Evolutionary conservation across 495 filamentous ascomycete genomes (phyloP).

Genomic region (Gamarada debralockiae): DNA sequence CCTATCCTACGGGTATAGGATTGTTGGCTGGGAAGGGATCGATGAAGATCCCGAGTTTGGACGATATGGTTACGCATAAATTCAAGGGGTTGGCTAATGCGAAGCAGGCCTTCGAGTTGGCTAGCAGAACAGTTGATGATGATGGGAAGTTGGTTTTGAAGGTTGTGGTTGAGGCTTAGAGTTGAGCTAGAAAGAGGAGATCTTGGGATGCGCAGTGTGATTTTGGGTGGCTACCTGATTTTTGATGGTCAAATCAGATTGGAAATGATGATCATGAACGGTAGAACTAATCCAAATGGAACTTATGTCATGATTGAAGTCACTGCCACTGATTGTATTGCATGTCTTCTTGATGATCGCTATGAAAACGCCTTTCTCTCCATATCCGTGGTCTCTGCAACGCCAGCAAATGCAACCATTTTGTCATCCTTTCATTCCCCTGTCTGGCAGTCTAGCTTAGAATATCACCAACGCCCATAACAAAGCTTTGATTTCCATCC

Average conservation of each 20-base stretch:
- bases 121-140: constrained; percentile 75
- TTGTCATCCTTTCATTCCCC: not conserved
- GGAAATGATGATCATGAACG: not conserved
- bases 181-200: not conserved
- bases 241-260: not conserved
- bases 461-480: constrained; percentile 20
- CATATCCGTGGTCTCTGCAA: not conserved
- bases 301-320: not conserved
- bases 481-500: constrained; percentile 1
- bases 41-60: constrained; percentile 57
- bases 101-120: constrained; percentile 72
- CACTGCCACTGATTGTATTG: not conserved
- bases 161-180: constrained; percentile 66
- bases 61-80: constrained; percentile 73
- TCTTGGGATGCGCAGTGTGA: not conserved
- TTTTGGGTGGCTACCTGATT: constrained; percentile 6
- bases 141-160: constrained; percentile 77
- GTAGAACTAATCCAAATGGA: too few species aligned
- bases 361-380: constrained; percentile 1
- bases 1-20: constrained; percentile 75
- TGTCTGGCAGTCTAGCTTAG: not conserved
- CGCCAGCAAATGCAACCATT: constrained; percentile 15
- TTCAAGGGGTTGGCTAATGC: constrained; percentile 62
- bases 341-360: not conserved
- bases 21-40: constrained; percentile 53